Base-by-base conservation (phyloP, 345 rosid species). In the Eutrema yunnanense region DNA sequence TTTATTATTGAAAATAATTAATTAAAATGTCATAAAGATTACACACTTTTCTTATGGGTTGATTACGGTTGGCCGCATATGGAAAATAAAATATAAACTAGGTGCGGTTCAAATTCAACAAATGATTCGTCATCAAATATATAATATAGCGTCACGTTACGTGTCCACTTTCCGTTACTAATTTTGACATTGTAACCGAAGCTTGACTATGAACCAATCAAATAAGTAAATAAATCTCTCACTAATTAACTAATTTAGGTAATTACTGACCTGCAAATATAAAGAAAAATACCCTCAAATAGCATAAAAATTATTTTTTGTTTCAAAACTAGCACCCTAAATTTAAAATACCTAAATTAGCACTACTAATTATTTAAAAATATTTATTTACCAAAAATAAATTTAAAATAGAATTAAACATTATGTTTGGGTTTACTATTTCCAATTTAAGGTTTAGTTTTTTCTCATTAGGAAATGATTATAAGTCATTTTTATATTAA, bases 51-150 rank as follows among this genome's bases (percentile, higher is more conserved):
- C 11, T 2, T 11, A 3, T 27, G 58, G 48, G 1, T 37, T 8
- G 2, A 32, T 59, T 54, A 72, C 85, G 26, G 67, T 78, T 80
- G 82, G 84, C 84, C 78, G 71, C 82, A 69, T 62, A 62, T 32
- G 8, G 67, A 12, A 37, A 41, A 54, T 1, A 56, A 37, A n/a
- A 11, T 19, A 42, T n/a, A 73, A 73, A 65, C 65, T 38, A 40
- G 4, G 46, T 58, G 69, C 69, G 72, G 32, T 36, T 65, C 14
- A 16, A 12, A 13, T n/a, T 63, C 14, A 42, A 29, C 36, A 61
- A 58, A 50, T 42, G 30, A 64, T 70, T 65, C 79, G 83, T 84
- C 87, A 81, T 77, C 50, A 67, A 19, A 19, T 19, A 19, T 19
- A 62, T 74, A 26, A 19, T 19, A 62, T 74, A 26, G 40, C 84